Base-by-base conservation (phyloP, 257 asterid species). In the Solanum bulbocastanum region DNA sequence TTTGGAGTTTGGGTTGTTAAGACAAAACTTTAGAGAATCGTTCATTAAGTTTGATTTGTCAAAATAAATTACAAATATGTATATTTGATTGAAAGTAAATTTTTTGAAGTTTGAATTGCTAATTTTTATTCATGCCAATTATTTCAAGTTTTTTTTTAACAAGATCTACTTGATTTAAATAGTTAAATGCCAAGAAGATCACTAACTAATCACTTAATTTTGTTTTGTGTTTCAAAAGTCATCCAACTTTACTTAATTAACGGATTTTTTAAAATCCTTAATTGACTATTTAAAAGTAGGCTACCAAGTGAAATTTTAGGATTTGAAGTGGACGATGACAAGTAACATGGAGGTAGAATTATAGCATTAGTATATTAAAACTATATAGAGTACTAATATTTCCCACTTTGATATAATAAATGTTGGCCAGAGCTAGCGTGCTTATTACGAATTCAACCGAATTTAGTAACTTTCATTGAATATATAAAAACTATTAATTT, bases 341-440 rank as follows among this genome's bases (percentile, higher is more conserved):
- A 56, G 66, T 56, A 1, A 20, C 66, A 56, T 56, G 66, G 65
- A 56, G n/a, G n/a, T 56, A 56, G n/a, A 56, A 56, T 7, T 56
- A 56, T 56, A 56, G 25, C 66, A 56, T 20, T 56, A 56, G 5
- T 56, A 20, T 20, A 56, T 20, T 52, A 18, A 52, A 56, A 8
- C 11, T 0, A 52, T 16, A 56, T 56, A 20, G 5, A 3, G 66
- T 56, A 56, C 25, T 20, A 56, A 56, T 8, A 22, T 56, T 56
- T 56, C 0, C 11, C 66, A 56, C 0, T 20, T 56, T 56, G 25
- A 8, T 20, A 22, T 20, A 56, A 3, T 20, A 20, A 56, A 0
- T 7, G 25, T 20, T 56, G 66, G 10, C 11, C 25, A 7, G 0
- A 20, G 65, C 25, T 20, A 56, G 0, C 0, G 11, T 20, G 5